Evolutionary conservation across 2,329 filamentous ascomycete genomes (phyloP).

Genomic region (Aspergillus costaricaensis): DNA sequence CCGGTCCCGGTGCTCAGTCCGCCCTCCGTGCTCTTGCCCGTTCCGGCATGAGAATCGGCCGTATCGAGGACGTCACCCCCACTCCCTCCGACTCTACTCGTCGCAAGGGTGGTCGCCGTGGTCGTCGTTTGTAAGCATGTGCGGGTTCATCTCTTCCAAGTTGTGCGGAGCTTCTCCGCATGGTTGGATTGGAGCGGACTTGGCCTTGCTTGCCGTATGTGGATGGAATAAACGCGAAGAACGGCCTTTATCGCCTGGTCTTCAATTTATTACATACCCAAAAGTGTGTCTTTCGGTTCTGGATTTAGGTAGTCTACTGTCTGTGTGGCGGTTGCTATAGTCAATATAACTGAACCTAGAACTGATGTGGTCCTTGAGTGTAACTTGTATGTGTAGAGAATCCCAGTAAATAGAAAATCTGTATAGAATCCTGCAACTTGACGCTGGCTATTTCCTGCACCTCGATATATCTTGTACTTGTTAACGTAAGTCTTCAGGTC

Average conservation of each 20-base stretch:
- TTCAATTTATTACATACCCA: slow-evolving; percentile 47
- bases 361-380: slow-evolving; percentile 12
- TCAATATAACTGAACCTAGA: slow-evolving; percentile 23
- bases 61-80: slow-evolving; percentile 99
- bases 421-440: no score
- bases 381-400: not conserved
- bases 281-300: slow-evolving; percentile 32
- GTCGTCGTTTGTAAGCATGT: slow-evolving; percentile 93
- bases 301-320: slow-evolving; percentile 27
- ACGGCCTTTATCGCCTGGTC: slow-evolving; percentile 55
- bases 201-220: slow-evolving; percentile 39
- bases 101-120: slow-evolving; percentile 99
- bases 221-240: slow-evolving; percentile 56
- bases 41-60: slow-evolving; percentile 99
- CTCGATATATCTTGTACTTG: not conserved
- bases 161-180: slow-evolving; percentile 28
- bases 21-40: slow-evolving; percentile 97
- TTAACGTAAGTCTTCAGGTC: not conserved
- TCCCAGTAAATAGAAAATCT: not conserved
- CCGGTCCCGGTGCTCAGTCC: slow-evolving; percentile 97
- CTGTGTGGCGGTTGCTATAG: slow-evolving; percentile 25
- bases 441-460: no score
- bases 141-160: slow-evolving; percentile 31
- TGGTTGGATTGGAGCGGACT: slow-evolving; percentile 33
- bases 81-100: slow-evolving; percentile 99